These are phyloP conservation scores for Fraxinus anomala DNA, from an alignment of 257 asterid genomes.

Conservation along the genomic window DNA sequence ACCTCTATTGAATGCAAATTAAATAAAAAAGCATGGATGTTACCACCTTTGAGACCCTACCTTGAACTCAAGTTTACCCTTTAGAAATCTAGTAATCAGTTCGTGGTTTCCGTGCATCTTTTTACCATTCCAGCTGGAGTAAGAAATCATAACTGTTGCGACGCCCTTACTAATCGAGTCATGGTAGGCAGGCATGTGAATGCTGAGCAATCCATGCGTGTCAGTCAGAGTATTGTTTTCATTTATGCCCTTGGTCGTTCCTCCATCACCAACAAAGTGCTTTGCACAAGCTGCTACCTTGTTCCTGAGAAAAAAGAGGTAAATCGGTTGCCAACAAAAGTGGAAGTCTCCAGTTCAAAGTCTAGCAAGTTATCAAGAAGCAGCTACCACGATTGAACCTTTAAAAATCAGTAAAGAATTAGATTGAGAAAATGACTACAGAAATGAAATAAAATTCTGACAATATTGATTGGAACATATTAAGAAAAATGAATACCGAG, in stretches of 20 bases:
- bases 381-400: not conserved
- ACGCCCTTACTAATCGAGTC: slow-evolving; percentile 48
- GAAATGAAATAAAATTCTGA: slow-evolving; percentile 1
- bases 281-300: slow-evolving; percentile 54
- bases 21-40: not conserved
- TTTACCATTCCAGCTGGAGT: slow-evolving; percentile 47
- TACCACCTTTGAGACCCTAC: slow-evolving; percentile 32
- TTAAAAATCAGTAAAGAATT: not conserved
- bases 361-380: slow-evolving; percentile 6
- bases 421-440: not conserved
- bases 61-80: slow-evolving; percentile 78
- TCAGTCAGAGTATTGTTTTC: slow-evolving; percentile 35
- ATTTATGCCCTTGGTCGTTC: slow-evolving; percentile 46
- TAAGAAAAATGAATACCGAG: slow-evolving; percentile 1
- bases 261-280: slow-evolving; percentile 58
- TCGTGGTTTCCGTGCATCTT: slow-evolving; percentile 51
- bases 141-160: slow-evolving; percentile 46
- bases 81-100: slow-evolving; percentile 42
- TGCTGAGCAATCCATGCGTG: slow-evolving; percentile 37
- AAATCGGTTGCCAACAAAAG: slow-evolving; percentile 10
- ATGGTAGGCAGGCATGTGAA: slow-evolving; percentile 46
- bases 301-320: slow-evolving; percentile 23
- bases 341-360: not conserved
- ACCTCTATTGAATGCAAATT: not conserved
- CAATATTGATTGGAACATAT: not conserved